These are phyloP conservation scores for Alternaria sp. DNA, from an alignment of 2,329 filamentous ascomycete species.

Conservation along the genomic window DNA sequence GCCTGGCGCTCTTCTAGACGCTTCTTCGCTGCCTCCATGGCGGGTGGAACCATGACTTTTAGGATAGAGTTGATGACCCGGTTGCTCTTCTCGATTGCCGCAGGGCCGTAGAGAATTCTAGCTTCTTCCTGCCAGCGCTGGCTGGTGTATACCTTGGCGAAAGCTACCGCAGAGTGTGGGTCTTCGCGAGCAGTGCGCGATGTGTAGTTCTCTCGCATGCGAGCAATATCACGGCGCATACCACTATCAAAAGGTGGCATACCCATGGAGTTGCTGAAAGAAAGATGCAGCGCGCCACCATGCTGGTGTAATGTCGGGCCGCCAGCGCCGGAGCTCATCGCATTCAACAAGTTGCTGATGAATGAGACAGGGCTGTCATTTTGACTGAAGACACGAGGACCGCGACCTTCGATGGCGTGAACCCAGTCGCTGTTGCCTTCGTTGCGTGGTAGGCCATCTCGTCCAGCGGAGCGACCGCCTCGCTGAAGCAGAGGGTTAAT, in stretches of 20 bases:
- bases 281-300: conserved; percentile 62
- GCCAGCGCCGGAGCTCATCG: conserved; percentile 56
- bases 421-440: conserved; percentile 63
- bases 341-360: conserved; percentile 66
- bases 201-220: conserved; percentile 41
- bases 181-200: conserved; percentile 60
- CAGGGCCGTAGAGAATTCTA: conserved; percentile 80
- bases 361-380: conserved; percentile 63
- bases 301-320: conserved; percentile 42
- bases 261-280: conserved; percentile 56
- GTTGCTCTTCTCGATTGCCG: conserved; percentile 73
- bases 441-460: conserved; percentile 36
- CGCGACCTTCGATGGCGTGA: conserved; percentile 60
- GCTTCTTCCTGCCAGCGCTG: conserved; percentile 90
- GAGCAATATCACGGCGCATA: conserved; percentile 44
- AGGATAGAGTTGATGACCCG: conserved; percentile 75
- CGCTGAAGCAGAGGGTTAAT: conserved; percentile 87
- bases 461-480: conserved; percentile 48
- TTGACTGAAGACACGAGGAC: conserved; percentile 54
- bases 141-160: conserved; percentile 74
- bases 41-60: conserved; percentile 79
- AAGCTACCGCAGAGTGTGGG: conserved; percentile 78
- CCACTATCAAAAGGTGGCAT: conserved; percentile 45
- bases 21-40: conserved; percentile 81
- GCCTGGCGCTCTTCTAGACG: conserved; percentile 76